Evolutionary conservation across 257 asterid genomes (phyloP).

Genomic region (Marsdenia floribunda): DNA sequence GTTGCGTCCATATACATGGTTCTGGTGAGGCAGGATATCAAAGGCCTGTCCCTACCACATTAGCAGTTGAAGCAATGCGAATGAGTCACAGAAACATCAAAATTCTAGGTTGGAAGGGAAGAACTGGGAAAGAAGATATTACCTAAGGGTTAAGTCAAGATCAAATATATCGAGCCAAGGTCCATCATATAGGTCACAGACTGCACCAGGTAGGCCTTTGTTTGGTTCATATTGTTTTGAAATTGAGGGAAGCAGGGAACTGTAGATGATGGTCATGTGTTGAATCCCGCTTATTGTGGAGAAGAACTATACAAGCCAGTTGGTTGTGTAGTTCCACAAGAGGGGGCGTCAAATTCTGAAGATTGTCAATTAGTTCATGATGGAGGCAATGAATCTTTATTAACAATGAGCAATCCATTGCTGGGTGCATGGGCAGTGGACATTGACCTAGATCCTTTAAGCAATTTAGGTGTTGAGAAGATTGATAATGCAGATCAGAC

Average conservation of each 20-base stretch:
- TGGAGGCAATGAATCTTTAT: not conserved
- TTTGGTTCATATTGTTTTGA: not conserved
- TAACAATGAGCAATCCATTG: not conserved
- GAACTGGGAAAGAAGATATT: constrained; percentile 1
- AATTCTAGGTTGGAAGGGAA: constrained; percentile 8
- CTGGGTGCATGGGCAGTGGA: not conserved
- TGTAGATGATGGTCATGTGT: not conserved
- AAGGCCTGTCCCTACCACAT: constrained; percentile 1
- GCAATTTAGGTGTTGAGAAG: constrained; percentile 1
- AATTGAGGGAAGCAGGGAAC: not conserved
- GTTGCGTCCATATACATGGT: constrained; percentile 8
- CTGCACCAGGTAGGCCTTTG: not conserved
- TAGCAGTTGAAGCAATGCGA: not conserved
- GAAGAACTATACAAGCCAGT: not conserved
- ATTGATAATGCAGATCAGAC: constrained; percentile 4
- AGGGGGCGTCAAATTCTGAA: not conserved
- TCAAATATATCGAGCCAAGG: constrained; percentile 6
- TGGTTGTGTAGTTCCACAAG: not conserved
- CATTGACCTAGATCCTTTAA: constrained; percentile 4
- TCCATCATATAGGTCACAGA: not conserved
- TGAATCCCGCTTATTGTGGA: not conserved
- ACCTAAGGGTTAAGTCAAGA: constrained; percentile 2
- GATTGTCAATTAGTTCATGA: not conserved
- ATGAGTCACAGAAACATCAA: constrained; percentile 2
- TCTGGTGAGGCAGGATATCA: constrained; percentile 9